Evolutionary conservation across 2,329 filamentous ascomycete genomes (phyloP), one percentile per base, ranked within the genome.

Genomic region (Fusarium longipes): DNA sequence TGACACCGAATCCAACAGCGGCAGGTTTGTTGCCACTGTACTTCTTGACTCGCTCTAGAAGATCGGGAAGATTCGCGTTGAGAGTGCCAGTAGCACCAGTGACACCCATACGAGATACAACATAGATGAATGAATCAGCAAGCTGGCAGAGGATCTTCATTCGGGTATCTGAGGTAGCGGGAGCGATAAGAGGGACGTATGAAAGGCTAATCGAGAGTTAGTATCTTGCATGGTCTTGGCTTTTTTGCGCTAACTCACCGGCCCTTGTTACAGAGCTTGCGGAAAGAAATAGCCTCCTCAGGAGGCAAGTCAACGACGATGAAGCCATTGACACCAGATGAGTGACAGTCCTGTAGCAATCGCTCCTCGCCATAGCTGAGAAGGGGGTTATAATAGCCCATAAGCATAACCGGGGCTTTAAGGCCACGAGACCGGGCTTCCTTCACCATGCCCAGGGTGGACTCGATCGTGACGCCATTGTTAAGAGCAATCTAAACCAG

Each of bases 371-470:
- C 96, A 77, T 98, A 99, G 74, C 91, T 93, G 64, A 98, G 84
- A 64, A 98, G 85, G 2, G 96, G 96, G 83, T 99, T 99, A 82
- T 97, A 99, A 86, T 99, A 99, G 74, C 96, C 96, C 96, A 99
- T 99, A 70, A 99, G 87, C 76, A 99, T 82, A 39, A 99, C 87
- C 1, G 96, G 96, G 1, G 91, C 89, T 74, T 86, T 90, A 55
- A 98, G 83, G 39, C 96, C 96, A 65, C 86, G 86, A 71, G 86
- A 85, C 74, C 96, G 87, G 44, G 95, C 93, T 65, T 91, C 87
- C 72, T 91, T 90, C 63, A 97, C 91, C 85, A 97, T 95, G 74
- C 91, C 86, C 38, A 99, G 86, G 17, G 92, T 92, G 51, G 87
- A 89, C 70, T 87, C 84, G 65, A 97, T 91, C 12, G 91, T 97